A percentile compares a stretch with the other conserved stretches of the same genome.
Evolutionary conservation across 495 filamentous ascomycete species (phyloP).

Genomic region (Tuber borchii): DNA sequence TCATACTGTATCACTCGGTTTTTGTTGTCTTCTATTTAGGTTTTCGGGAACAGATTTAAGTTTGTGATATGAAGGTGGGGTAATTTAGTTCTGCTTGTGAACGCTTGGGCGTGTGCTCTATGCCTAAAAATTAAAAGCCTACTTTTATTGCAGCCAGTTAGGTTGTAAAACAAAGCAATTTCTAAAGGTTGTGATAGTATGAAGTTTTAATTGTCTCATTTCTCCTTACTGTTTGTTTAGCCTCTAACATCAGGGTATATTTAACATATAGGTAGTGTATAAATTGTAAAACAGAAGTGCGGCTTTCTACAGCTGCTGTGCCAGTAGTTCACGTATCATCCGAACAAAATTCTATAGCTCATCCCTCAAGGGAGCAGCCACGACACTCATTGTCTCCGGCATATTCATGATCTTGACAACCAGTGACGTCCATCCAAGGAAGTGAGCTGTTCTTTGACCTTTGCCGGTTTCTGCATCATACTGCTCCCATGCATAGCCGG

Average conservation of each 20-base stretch:
- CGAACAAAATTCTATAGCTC: conserved; percentile 20
- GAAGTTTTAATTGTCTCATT: background rate
- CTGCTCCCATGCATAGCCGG: conserved; percentile 98
- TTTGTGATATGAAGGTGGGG: background rate
- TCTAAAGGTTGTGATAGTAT: too few relatives aligned
- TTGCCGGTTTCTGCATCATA: conserved; percentile 89
- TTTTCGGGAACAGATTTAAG: background rate
- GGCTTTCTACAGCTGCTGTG: background rate
- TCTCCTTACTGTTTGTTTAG: background rate
- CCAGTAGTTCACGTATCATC: background rate
- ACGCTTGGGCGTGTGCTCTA: background rate
- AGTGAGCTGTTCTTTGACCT: conserved; percentile 94
- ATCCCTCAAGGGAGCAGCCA: conserved; percentile 22
- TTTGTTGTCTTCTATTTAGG: background rate
- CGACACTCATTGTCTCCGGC: conserved; percentile 49
- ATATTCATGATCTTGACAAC: conserved; percentile 97
- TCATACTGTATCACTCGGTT: background rate
- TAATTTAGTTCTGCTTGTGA: background rate
- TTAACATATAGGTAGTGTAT: background rate
- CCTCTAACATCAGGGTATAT: background rate
- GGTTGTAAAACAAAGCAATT: background rate
- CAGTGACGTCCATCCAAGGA: conserved; percentile 95
- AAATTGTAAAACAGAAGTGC: background rate
- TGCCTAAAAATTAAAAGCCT: background rate
- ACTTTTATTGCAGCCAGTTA: background rate